Base-by-base conservation (phyloP, 768 basidiomycete genomes). In the Mycena indigotica region DNA sequence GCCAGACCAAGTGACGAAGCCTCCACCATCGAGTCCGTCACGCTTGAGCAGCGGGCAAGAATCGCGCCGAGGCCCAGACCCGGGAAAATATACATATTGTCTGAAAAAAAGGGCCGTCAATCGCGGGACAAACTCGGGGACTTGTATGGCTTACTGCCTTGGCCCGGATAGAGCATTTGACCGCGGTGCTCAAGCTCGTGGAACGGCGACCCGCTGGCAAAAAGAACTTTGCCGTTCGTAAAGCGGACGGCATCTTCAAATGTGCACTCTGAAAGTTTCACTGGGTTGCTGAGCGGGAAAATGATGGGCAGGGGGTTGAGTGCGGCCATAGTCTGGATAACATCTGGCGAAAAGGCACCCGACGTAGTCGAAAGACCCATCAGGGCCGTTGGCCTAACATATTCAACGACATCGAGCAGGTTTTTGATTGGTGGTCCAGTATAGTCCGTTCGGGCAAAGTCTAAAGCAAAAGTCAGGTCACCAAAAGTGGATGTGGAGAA, bases 131-230 rank as follows among this genome's bases (percentile, higher is more conserved):
- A n/a, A n/a, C n/a, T n/a, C n/a, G n/a, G n/a, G n/a, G n/a, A n/a
- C n/a, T n/a, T n/a, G n/a, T n/a, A n/a, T n/a, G 88, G 91, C 91
- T 95, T 94, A 72, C 96, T 98, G 25, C 94, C 94, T 73, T 97
- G 95, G 23, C 92, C 91, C 2, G 95, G 86, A 62, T 87, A 86
- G 62, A 87, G 75, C 29, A 63, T 78, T 52, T 74, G 76, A 28
- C 85, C 86, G 30, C 79, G 71, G 73, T 78, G 88, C 55, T 73
- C 65, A 61, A 86, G 78, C 45, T 81, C 77, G 15, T 84, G 81
- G 83, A 95, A 97, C 3, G 94, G 95, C 28, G 89, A 91, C 3
- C 94, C 95, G 38, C 86, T 88, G 0, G 95, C 94, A 68, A 94
- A 97, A 55, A 97, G 82, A 17, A 88, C 89, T 39, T 71, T 75